Conservation (phyloP, 345 rosid species). For the Erodium maritimum region DNA sequence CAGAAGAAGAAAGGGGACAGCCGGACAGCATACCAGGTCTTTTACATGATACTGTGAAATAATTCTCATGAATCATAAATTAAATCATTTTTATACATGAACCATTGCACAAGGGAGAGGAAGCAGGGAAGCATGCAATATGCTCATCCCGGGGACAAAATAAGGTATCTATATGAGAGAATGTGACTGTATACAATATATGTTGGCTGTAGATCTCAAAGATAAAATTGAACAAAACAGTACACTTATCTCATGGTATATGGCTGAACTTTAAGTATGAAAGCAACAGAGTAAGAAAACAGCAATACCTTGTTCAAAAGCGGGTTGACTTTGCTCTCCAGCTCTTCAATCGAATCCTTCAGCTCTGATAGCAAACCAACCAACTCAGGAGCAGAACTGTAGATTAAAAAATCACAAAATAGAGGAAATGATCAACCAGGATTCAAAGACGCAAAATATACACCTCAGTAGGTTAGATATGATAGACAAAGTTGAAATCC, state of each 20-base stretch:
- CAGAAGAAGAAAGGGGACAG: background rate
- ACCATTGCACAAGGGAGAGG: too few species aligned
- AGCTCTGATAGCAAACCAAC: conserved; percentile 80
- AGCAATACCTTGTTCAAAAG: conserved; percentile 45
- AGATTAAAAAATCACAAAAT: conserved; percentile 2
- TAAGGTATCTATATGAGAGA: background rate
- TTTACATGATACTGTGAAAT: background rate
- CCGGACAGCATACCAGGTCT: too few species aligned
- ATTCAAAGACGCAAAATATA: background rate
- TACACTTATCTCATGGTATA: background rate
- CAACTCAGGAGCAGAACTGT: conserved; percentile 91
- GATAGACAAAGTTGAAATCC: background rate
- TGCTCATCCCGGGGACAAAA: background rate
- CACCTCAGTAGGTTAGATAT: background rate
- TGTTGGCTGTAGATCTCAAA: background rate
- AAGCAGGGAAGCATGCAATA: background rate
- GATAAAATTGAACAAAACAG: conserved; percentile 1
- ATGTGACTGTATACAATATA: background rate
- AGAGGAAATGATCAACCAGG: background rate
- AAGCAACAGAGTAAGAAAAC: background rate
- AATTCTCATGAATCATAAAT: background rate
- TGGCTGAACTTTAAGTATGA: too few species aligned
- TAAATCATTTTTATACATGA: background rate
- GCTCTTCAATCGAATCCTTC: conserved; percentile 53
- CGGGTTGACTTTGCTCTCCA: conserved; percentile 62